Base-by-base conservation (phyloP, 2,329 filamentous ascomycete genomes). In the Hymenoscyphus linearis region DNA sequence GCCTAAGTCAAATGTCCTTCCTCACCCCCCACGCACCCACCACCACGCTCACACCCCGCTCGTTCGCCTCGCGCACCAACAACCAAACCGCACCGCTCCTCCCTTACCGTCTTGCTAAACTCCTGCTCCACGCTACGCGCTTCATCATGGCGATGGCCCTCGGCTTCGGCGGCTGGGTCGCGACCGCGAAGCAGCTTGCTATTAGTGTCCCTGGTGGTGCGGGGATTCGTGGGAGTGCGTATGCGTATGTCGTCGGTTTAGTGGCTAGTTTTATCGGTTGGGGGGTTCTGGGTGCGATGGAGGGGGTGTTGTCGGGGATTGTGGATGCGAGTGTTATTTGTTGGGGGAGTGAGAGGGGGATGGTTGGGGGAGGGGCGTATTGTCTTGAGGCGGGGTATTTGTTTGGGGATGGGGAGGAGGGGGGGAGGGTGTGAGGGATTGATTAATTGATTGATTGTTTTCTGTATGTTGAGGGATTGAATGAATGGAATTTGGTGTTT, bases 141-240 rank as follows among this genome's bases (percentile, higher is more conserved):
- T 90, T 93, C 72, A 89, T 97, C 70, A 96, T 97, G 85, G 91
- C 91, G 0, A 85, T 93, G 54, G 90, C 87, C 0, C 83, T 99
- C 34, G 93, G 93, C 0, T 96, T 98, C 70, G 93, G 90, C 3
- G 93, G 91, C n/a, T 99, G 95, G 95, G 91, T 98, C 9, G 89
- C 91, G 54, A 96, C 93, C 37, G 93, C 95, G 12, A 87, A 91
- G 65, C 87, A 89, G 75, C 79, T 97, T 3, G 80, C 82, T 57
- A 79, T 95, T 22, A 79, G 77, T 71, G 76, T 77, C 62, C 86
- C 75, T 60, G 82, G 79, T 69, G 72, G 60, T 44, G 69, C 52
- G 47, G 82, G 84, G 0, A 73, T 88, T 57, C 85, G 85, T 53
- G 95, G 95, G 9, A 96, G 91, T 69, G 81, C 95, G 26, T 99